Conservation (phyloP, 2,329 filamentous ascomycete genomes). For the Fusarium sp. region DNA sequence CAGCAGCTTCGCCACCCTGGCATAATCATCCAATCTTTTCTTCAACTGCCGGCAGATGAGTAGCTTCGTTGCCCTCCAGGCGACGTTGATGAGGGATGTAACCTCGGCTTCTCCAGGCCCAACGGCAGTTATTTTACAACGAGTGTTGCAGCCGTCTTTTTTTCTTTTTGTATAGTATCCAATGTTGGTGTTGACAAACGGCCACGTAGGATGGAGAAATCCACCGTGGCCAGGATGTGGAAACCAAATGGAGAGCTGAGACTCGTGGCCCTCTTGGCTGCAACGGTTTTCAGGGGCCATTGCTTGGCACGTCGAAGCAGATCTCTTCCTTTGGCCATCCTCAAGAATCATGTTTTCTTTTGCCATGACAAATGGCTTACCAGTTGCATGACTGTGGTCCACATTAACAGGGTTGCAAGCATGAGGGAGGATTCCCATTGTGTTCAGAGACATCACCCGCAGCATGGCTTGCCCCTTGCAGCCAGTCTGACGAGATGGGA, state of each 20-base stretch:
- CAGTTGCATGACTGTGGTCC: not conserved
- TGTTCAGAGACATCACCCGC: not conserved
- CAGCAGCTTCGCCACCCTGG: not conserved
- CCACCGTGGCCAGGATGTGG: not conserved
- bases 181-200: not conserved
- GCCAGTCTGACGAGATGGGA: slow-evolving; percentile 4
- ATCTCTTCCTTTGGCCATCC: not conserved
- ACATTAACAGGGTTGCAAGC: not conserved
- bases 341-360: slow-evolving; percentile 1
- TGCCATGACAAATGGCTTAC: not conserved
- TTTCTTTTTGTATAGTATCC: not conserved
- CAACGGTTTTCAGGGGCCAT: not conserved
- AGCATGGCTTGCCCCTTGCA: not conserved
- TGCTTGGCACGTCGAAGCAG: not conserved
- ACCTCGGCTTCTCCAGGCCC: not conserved
- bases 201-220: not conserved
- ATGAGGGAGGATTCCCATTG: not conserved
- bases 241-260: not conserved
- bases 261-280: not conserved
- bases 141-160: not conserved
- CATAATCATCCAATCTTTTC: not conserved
- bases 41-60: not conserved
- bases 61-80: not conserved
- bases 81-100: not conserved
- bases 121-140: not conserved